Base-by-base conservation (phyloP, 176 grass and related monocot species). In the Themeda triandra region DNA sequence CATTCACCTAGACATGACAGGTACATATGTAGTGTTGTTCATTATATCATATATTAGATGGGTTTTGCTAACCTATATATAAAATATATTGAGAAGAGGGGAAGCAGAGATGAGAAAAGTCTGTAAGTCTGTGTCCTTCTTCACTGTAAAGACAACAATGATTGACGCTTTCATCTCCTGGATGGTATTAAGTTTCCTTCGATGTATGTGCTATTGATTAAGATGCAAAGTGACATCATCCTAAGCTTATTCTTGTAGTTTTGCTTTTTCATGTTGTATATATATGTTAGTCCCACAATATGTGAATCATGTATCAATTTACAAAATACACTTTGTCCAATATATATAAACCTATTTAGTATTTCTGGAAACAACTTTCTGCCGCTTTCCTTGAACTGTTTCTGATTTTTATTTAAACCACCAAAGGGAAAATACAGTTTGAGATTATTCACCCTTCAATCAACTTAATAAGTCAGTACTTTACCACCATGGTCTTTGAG, bases 71-170 rank as follows among this genome's bases (percentile, higher is more conserved):
- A 81, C 8, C 23, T n/a, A 12, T 56, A 67, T 15, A 40, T 29
- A 66, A 45, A 77, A 60, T 81, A 76, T 44, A 42, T 12, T 85
- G 69, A 60, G 49, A 30, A 71, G 45, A 78, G 33, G 64, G 71
- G 72, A 58, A 73, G 6, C 56, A 67, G 25, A 72, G 63, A 73
- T 72, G 53, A 27, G 15, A 82, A 73, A 77, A 58, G 42, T 29
- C 24, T 31, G 36, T 35, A 77, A 58, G 42, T 29, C 33, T 5
- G 74, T 31, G 15, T 48, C 62, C 59, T 48, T 62, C 33, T 48
- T 90, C 75, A 83, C 75, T 87, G 30, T 82, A 83, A 90, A 90
- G 74, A 74, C 8, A 58, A 14, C 51, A 62, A 73, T 90, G 37
- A 90, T 83, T 74, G 58, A 36, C 28, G 42, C 79, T 62, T 83